Evolutionary conservation across 2,329 filamentous ascomycete species (phyloP), one percentile per base, ranked within the genome.

Genomic region (Calonectria pseudoturangicola): DNA sequence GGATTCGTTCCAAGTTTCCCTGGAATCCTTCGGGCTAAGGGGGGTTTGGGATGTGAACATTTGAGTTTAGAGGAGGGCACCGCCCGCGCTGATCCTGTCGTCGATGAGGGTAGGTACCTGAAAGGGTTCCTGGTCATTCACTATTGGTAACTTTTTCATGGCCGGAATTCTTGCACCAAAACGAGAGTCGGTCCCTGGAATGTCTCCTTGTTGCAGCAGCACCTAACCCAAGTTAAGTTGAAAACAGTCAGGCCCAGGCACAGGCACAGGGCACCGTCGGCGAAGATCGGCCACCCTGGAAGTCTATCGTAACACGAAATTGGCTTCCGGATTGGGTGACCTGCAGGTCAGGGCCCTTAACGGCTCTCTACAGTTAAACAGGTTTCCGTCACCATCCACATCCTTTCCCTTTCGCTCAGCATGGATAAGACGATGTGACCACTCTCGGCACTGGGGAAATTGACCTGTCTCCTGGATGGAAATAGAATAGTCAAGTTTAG

Each of bases 61-160:
- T 45, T 45, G 28, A 66, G 60, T 70, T 69, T 70, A 15, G 33
- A 48, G 72, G 68, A 69, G 68, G 71, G 66, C 71, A 72, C 78
- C 68, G 75, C 73, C 74, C 43, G 65, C 72, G 76, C 72, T 76
- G 76, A 76, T 76, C 74, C 41, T 51, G 64, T 68, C 43, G 60
- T 68, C 68, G 30, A 56, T 47, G 66, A 30, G 50, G 39, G 69
- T 71, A 62, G 39, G 69, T 71, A 62, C 69, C 69, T 71, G 69
- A 68, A 68, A 68, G 56, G 69, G 33, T 71, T 48, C 36, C 25
- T 65, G 27, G n/a, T 27, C 21, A 13, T n/a, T 30, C 15, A 47
- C 41, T 36, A 39, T 47, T 12, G 41, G 58, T 63, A 63, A 30
- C n/a, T 45, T 39, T 60, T 60, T 45, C 2, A 30, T 10, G 18